Evolutionary conservation across 176 grass and related monocot species (phyloP).

Genomic region (Oryza australiensis): DNA sequence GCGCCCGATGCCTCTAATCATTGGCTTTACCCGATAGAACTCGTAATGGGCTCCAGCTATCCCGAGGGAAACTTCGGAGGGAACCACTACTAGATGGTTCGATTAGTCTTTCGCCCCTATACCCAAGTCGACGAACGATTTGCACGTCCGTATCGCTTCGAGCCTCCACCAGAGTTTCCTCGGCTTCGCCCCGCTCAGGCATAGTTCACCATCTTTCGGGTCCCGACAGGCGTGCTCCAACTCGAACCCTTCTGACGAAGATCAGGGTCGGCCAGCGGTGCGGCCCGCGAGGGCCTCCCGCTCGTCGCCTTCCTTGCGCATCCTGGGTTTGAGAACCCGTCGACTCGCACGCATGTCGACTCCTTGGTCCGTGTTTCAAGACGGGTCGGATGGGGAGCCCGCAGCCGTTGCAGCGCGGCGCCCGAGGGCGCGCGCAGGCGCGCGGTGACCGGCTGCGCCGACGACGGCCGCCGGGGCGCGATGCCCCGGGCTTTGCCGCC

Average conservation of each 20-base stretch:
- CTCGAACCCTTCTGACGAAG: too few species aligned
- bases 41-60: constrained; percentile 34
- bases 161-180: constrained; percentile 77
- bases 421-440: too few species aligned
- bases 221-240: constrained; percentile 75
- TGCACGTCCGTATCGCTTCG: constrained; percentile 65
- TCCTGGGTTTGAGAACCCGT: too few species aligned
- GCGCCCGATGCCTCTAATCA: too few species aligned
- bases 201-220: constrained; percentile 92
- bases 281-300: constrained; percentile 14
- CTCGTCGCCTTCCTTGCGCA: constrained; percentile 31
- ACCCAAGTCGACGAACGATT: constrained; percentile 73
- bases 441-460: too few species aligned
- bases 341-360: too few species aligned
- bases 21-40: not conserved
- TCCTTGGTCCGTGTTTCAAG: constrained; percentile 87
- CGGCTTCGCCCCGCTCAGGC: constrained; percentile 56
- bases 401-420: too few species aligned
- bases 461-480: too few species aligned
- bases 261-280: constrained; percentile 60
- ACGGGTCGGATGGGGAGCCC: constrained; percentile 63
- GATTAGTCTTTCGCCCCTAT: constrained; percentile 86
- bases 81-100: constrained; percentile 67
- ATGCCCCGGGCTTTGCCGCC: too few species aligned
- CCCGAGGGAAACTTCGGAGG: constrained; percentile 54